Evolutionary conservation across 2,329 filamentous ascomycete genomes (phyloP).

Genomic region (Fusarium sp.): DNA sequence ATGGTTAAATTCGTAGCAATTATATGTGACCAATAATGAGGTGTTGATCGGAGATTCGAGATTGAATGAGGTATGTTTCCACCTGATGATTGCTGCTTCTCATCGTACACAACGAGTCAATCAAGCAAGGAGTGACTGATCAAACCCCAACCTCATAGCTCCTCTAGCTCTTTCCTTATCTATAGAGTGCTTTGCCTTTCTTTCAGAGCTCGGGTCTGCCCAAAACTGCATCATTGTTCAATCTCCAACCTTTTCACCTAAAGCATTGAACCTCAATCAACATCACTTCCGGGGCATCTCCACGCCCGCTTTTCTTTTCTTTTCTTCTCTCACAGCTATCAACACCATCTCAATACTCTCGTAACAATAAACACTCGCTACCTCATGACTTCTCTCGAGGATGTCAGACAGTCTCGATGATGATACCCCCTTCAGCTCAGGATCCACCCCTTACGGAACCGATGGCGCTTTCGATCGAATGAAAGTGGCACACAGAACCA

Average conservation of each 20-base stretch:
- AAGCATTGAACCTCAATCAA: constrained; percentile 6
- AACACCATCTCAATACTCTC: neutral
- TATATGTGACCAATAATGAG: neutral
- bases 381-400: constrained; percentile 41
- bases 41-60: neutral
- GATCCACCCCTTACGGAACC: constrained; percentile 56
- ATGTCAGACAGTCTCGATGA: constrained; percentile 47
- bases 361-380: neutral
- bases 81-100: neutral
- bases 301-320: neutral
- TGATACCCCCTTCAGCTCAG: constrained; percentile 54
- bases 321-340: neutral
- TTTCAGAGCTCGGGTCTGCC: neutral
- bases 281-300: constrained; percentile 1
- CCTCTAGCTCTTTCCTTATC: neutral
- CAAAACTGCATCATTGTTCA: neutral
- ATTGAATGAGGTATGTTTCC: neutral
- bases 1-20: neutral
- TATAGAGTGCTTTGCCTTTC: neutral
- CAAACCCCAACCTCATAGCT: too few species aligned
- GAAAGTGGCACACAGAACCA: constrained; percentile 48
- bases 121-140: neutral
- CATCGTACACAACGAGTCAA: neutral
- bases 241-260: constrained; percentile 14
- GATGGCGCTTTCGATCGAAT: constrained; percentile 56